Percentiles rank a stretch among this genome's conserved stretches.
Evolutionary conservation across 371 early-diverging fungal species (phyloP).

Genomic region (Mortierella sp.): DNA sequence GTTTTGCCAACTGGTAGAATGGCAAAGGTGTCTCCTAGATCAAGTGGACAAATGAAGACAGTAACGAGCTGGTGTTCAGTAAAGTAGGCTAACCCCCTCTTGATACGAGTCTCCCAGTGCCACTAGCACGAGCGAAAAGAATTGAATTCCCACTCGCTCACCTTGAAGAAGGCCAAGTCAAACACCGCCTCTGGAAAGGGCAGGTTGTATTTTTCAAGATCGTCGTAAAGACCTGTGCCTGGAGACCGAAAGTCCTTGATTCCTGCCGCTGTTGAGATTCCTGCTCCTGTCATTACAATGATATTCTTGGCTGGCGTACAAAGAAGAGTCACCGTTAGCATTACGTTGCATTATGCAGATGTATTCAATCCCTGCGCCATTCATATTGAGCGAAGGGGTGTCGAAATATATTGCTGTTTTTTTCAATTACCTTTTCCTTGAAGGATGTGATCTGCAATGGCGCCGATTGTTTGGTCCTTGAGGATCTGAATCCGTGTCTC

Average conservation of each 20-base stretch:
- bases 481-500: constrained; percentile 48
- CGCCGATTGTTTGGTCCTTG: constrained; percentile 60
- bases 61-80: not conserved
- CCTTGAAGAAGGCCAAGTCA: constrained; percentile 89
- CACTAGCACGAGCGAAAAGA: not conserved
- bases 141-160: constrained; percentile 40
- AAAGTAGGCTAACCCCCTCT: not conserved
- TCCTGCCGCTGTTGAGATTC: constrained; percentile 96
- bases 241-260: constrained; percentile 95
- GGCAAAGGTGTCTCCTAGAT: constrained; percentile 84
- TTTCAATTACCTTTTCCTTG: constrained; percentile 62
- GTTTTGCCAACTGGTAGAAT: constrained; percentile 92
- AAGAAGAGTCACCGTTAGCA: not conserved
- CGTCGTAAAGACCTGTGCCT: constrained; percentile 94
- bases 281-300: constrained; percentile 96
- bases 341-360: not conserved
- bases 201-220: constrained; percentile 88
- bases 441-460: constrained; percentile 72
- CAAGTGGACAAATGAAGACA: not conserved
- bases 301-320: constrained; percentile 74
- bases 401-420: not conserved
- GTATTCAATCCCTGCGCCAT: not conserved
- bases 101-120: not conserved
- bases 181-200: constrained; percentile 98
- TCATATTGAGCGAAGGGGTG: not conserved